Base-by-base conservation (phyloP, 176 grass and related monocot genomes). In the Chrysopogon serrulatus region DNA sequence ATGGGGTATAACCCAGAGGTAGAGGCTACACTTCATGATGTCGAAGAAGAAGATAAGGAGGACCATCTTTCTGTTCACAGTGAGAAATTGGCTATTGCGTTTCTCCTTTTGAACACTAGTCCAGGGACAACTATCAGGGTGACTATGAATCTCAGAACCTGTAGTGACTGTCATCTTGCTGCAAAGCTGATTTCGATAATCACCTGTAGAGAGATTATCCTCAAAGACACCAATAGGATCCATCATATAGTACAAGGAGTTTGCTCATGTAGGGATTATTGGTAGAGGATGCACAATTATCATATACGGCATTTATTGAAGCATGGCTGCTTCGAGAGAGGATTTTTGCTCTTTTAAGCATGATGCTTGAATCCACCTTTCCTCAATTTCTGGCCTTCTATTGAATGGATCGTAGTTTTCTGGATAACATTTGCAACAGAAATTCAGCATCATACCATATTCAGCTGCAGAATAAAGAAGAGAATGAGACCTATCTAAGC, bases 41-140 rank as follows among this genome's bases (percentile, higher is more conserved):
- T 97, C 68, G 94, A 97, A 69, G 91, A 96, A 79, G 94, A 97
- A 90, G 94, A 94, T 60, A 97, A 84, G 65, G 94, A 86, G 34
- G 73, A 81, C 5, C 94, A 97, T 83, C 91, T 97, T 83, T 94
- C 83, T 37, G 84, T 91, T 39, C 94, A 97, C 67, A 94, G 91
- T 12, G 94, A 97, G 65, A 94, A 97, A 69, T 73, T 97, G 64
- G 87, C 91, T 32, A 90, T 97, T 31, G 84, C 91, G 1, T 97
- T 97, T 87, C 53, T 91, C 66, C 86, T 97, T 24, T 66, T 94
- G 85, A 92, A 88, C 76, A 92, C 88, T 79, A 81, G 14, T 74
- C 70, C 89, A 68, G 80, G 56, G 31, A 88, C 71, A 77, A 81
- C 82, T 28, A 78, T 92, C 72, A 94, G 94, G 81, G 79, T 97